Percentiles rank a stretch among this genome's conserved stretches.
These are phyloP conservation scores for Starmerella vitae DNA, from an alignment of 805 yeast species.

Conservation along the genomic window DNA sequence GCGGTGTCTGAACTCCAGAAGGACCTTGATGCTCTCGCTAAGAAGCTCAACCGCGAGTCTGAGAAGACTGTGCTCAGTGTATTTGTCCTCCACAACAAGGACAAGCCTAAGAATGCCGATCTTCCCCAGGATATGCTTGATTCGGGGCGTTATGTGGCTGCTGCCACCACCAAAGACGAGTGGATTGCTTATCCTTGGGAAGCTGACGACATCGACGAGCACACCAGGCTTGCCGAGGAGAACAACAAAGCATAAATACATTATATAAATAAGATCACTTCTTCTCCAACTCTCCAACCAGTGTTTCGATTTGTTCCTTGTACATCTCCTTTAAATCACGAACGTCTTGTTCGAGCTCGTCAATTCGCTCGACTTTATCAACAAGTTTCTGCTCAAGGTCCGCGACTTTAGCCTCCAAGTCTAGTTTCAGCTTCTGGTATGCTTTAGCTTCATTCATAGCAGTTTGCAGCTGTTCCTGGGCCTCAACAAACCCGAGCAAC, in stretches of 20 bases:
- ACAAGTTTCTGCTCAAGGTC: constrained; percentile 50
- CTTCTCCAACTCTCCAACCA: constrained; percentile 38
- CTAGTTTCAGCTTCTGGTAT: constrained; percentile 29
- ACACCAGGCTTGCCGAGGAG: constrained; percentile 46
- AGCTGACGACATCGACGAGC: constrained; percentile 64
- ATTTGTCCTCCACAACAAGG: constrained; percentile 74
- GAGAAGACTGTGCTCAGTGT: constrained; percentile 57
- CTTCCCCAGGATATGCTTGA: constrained; percentile 50
- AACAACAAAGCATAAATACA: too few relatives aligned
- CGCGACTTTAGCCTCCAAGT: constrained; percentile 39
- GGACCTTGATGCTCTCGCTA: constrained; percentile 49
- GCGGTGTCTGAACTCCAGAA: constrained; percentile 65
- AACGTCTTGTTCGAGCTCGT: constrained; percentile 79
- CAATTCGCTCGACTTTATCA: constrained; percentile 74
- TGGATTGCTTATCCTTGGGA: constrained; percentile 95
- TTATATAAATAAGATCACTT: not conserved
- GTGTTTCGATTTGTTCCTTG: constrained; percentile 71
- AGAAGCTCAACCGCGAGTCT: constrained; percentile 41
- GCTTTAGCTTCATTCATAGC: constrained; percentile 24
- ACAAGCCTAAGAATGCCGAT: constrained; percentile 66
- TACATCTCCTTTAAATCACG: constrained; percentile 76
- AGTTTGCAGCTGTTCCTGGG: constrained; percentile 36
- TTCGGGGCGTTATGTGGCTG: constrained; percentile 56
- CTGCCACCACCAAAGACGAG: constrained; percentile 56
- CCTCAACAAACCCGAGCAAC: constrained; percentile 44